Conservation (phyloP, 1,139 yeast genomes). For the Saccharomyces hybrid region DNA sequence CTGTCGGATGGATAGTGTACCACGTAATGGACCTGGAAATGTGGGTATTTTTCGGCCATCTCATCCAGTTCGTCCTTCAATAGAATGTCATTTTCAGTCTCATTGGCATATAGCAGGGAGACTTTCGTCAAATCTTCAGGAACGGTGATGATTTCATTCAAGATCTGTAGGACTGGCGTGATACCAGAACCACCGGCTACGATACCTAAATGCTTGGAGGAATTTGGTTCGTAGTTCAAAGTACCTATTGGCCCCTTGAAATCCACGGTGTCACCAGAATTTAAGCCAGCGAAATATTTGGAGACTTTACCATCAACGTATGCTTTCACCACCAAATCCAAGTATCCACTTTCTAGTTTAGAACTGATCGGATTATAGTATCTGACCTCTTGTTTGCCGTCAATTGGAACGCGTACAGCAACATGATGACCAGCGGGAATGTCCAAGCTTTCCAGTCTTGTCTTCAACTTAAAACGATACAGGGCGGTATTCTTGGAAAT, state of each 20-base stretch:
- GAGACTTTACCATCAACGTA: conserved; percentile 64
- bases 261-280: conserved; percentile 56
- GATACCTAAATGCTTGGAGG: conserved; percentile 55
- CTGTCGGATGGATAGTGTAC: conserved; percentile 33
- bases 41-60: conserved; percentile 52
- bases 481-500: conserved; percentile 63
- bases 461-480: conserved; percentile 57
- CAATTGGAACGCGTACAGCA: conserved; percentile 45
- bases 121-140: conserved; percentile 57
- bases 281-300: conserved; percentile 51
- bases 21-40: conserved; percentile 46
- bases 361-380: conserved; percentile 72
- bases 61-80: conserved; percentile 65
- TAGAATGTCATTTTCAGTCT: conserved; percentile 63
- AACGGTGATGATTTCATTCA: conserved; percentile 50
- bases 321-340: conserved; percentile 67
- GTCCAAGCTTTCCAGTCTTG: conserved; percentile 52
- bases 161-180: conserved; percentile 68
- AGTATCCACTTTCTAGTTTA: conserved; percentile 60
- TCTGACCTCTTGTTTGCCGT: conserved; percentile 55
- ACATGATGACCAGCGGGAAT: conserved; percentile 71
- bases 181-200: conserved; percentile 83
- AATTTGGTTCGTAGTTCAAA: conserved; percentile 51
- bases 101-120: conserved; percentile 59
- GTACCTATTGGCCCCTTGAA: conserved; percentile 77